Base-by-base conservation (phyloP, 108 stramenopile species). In the Mayamaea pseudoterrestris region DNA sequence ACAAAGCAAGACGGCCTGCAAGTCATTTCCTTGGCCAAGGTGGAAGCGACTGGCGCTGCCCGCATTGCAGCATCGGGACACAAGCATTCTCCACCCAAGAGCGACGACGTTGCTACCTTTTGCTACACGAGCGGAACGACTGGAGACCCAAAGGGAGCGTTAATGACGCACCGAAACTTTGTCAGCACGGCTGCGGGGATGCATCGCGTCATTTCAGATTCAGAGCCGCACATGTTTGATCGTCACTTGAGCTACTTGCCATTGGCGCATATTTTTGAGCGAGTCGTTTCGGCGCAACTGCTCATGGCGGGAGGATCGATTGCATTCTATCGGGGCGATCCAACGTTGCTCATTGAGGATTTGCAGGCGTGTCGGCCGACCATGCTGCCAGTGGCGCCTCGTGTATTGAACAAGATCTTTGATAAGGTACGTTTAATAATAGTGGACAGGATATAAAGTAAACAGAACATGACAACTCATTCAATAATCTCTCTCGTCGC, bases 211-310 rank as follows among this genome's bases (percentile, higher is more conserved):
- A 14, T 14, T 5, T 18, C 32, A 11, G 36, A 13, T 17, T 47
- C 58, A 7, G 46, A 28, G 5, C 58, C 69, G 23, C 26, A 55
- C 2, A 46, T 48, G 8, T 60, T 43, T 23, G 94, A 98, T 63
- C 74, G 91, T 5, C 93, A 96, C 68, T 53, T 98, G 27, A 87
- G 86, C 20, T 98, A 95, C 66, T 71, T 98, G 27, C 97, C 97
- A 9, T 61, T 94, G 30, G 88, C 97, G 2, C 97, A 98, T 66
- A 93, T 96, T 46, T 94, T 94, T 63, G 97, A 96, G 70, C 73
- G 92, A 5, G 61, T 74, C 25, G 66, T 94, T 26, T 35, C 64
- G 21, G 44, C 46, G 28, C 78, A 73, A 49, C 56, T 88, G 18
- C 68, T 89, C 32, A 32, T 56, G 6, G 44, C 35, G 14, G 92